These are phyloP conservation scores for Phragmites australis DNA, from an alignment of 176 grass and related monocot species.

Conservation along the genomic window DNA sequence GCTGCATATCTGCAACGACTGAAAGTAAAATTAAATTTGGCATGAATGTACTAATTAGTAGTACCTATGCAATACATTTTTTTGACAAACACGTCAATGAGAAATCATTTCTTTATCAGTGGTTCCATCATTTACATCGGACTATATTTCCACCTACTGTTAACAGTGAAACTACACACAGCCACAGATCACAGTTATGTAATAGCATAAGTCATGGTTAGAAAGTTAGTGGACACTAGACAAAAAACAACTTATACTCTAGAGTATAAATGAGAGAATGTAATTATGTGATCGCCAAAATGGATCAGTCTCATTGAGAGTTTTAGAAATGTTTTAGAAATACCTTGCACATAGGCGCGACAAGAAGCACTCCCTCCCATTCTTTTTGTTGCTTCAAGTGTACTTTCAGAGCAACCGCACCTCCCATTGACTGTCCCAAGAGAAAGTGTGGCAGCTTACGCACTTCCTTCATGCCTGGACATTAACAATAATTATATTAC, in stretches of 20 bases:
- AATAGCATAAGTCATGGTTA: neutral
- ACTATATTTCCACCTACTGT: slow-evolving; percentile 4
- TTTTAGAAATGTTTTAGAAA: slow-evolving; percentile 6
- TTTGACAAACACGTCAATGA: slow-evolving; percentile 5
- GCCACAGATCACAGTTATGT: neutral
- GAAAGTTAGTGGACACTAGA: slow-evolving; percentile 1
- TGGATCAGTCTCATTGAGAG: neutral
- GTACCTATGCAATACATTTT: neutral
- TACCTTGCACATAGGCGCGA: slow-evolving; percentile 99
- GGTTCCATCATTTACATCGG: slow-evolving; percentile 8
- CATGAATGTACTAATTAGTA: neutral
- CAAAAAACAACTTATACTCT: slow-evolving; percentile 3
- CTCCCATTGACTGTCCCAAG: slow-evolving; percentile 98
- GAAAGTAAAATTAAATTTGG: slow-evolving; percentile 9
- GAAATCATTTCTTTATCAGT: neutral
- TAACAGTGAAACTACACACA: neutral
- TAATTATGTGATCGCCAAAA: neutral
- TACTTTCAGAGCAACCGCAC: slow-evolving; percentile 86
- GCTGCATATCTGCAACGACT: neutral
- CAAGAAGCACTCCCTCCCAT: slow-evolving; percentile 92
- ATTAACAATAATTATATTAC: slow-evolving; percentile 26
- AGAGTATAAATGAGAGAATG: slow-evolving; percentile 10
- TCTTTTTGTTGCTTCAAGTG: slow-evolving; percentile 77
- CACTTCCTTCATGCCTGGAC: slow-evolving; percentile 61
- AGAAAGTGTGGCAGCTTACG: slow-evolving; percentile 66